Evolutionary conservation across 1,284 basidiomycete species (phyloP).

Genomic region (Phellinidium pouzarii): DNA sequence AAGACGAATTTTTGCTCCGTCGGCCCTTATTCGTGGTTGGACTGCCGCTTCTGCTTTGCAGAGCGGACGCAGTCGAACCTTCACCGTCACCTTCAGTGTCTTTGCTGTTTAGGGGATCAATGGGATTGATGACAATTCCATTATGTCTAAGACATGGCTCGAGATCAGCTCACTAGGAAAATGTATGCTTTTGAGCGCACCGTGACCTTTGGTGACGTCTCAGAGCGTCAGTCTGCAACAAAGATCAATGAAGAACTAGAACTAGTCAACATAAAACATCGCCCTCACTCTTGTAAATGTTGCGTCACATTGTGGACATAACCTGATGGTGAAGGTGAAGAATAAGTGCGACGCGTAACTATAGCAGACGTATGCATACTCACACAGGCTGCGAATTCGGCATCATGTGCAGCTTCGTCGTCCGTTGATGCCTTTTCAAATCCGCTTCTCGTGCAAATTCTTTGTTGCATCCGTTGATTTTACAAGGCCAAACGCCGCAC

Average conservation of each 20-base stretch:
- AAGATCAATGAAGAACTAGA: slow-evolving; percentile 17
- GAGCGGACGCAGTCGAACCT: slow-evolving; percentile 29
- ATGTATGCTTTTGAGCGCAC: slow-evolving; percentile 29
- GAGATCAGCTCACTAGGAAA: slow-evolving; percentile 7
- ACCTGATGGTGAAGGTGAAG: slow-evolving; percentile 32
- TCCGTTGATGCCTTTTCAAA: slow-evolving; percentile 69
- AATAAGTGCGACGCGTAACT: slow-evolving; percentile 18
- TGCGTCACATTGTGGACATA: slow-evolving; percentile 70
- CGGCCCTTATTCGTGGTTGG: background rate
- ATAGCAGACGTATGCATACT: slow-evolving; percentile 19
- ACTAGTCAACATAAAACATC: slow-evolving; percentile 11
- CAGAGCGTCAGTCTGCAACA: slow-evolving; percentile 49
- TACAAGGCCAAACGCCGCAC: slow-evolving; percentile 63
- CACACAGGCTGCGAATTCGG: slow-evolving; percentile 54
- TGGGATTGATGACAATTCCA: slow-evolving; percentile 55
- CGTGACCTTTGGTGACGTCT: slow-evolving; percentile 61
- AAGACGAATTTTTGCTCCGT: background rate
- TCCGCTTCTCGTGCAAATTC: slow-evolving; percentile 73
- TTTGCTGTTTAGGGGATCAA: slow-evolving; percentile 27
- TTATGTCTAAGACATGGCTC: slow-evolving; percentile 44
- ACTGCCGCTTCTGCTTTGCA: slow-evolving; percentile 9
- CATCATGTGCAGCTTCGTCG: slow-evolving; percentile 63
- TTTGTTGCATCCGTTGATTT: slow-evolving; percentile 69
- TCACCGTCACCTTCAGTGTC: slow-evolving; percentile 28
- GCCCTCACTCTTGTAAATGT: slow-evolving; percentile 63